Percentiles rank a stretch among this genome's conserved stretches.
Evolutionary conservation across 148 eudicot genomes (phyloP).

Genomic region (Tetragonia tetragonoides): DNA sequence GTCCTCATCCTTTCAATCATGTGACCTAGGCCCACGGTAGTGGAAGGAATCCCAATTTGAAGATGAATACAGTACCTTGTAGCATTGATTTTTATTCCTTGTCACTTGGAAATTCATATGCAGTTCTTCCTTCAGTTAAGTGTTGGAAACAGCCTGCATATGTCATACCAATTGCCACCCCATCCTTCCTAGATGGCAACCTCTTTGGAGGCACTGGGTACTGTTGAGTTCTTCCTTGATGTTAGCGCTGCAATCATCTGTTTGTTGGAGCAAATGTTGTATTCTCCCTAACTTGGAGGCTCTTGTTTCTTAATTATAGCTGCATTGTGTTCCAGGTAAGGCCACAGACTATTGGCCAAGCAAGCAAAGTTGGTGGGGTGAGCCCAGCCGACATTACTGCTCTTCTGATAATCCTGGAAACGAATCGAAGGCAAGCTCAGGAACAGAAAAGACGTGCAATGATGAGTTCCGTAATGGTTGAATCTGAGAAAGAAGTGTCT

Average conservation of each 20-base stretch:
- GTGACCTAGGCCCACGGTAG: too few species aligned
- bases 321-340: slow-evolving; percentile 51
- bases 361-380: slow-evolving; percentile 94
- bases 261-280: background rate
- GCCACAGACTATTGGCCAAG: slow-evolving; percentile 97
- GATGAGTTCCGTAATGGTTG: slow-evolving; percentile 39
- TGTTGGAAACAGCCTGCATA: too few species aligned
- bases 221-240: background rate
- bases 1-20: too few species aligned
- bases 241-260: background rate
- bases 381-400: slow-evolving; percentile 96
- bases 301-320: slow-evolving; percentile 9
- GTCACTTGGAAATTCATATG: too few species aligned
- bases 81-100: too few species aligned
- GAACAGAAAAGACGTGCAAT: slow-evolving; percentile 46
- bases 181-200: too few species aligned
- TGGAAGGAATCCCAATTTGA: too few species aligned
- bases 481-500: slow-evolving; percentile 39
- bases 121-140: too few species aligned
- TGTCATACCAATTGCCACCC: too few species aligned
- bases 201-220: too few species aligned
- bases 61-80: too few species aligned
- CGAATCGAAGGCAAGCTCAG: slow-evolving; percentile 62
- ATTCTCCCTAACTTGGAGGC: background rate
- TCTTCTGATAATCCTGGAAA: slow-evolving; percentile 76